Conservation (phyloP, 768 basidiomycete genomes). For the Amyloporia xantha region DNA sequence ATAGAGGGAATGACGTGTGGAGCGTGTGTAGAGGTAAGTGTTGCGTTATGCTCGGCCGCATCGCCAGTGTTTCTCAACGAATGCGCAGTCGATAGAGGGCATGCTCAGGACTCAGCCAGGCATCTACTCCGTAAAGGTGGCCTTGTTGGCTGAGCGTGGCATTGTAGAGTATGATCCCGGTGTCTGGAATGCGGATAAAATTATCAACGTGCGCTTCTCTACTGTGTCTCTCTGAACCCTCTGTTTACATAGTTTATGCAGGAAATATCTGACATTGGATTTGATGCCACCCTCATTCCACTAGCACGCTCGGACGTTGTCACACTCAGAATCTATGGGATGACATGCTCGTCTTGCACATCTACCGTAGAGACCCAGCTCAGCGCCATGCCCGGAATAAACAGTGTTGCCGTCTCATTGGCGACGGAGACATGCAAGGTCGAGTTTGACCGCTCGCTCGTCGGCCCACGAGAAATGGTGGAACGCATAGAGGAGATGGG, state of each 20-base stretch:
- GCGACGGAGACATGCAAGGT: slow-evolving; percentile 71
- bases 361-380: slow-evolving; percentile 70
- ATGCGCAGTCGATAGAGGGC: slow-evolving; percentile 68
- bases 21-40: slow-evolving; percentile 75
- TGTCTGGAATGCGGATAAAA: slow-evolving; percentile 75
- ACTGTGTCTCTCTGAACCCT: background rate
- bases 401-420: slow-evolving; percentile 63
- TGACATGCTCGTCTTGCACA: slow-evolving; percentile 85
- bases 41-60: background rate
- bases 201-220: slow-evolving; percentile 53
- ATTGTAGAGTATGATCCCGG: slow-evolving; percentile 83
- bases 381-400: slow-evolving; percentile 64
- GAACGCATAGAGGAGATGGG: slow-evolving; percentile 84
- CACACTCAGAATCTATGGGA: slow-evolving; percentile 79
- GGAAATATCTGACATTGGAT: slow-evolving; percentile 93
- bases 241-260: slow-evolving; percentile 22
- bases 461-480: slow-evolving; percentile 84
- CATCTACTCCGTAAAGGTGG: slow-evolving; percentile 90
- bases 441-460: slow-evolving; percentile 63
- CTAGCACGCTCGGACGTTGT: slow-evolving; percentile 57
- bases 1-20: slow-evolving; percentile 92
- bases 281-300: slow-evolving; percentile 78
- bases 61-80: background rate
- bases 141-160: slow-evolving; percentile 91
- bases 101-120: slow-evolving; percentile 80